phyloP scores from a whole-genome alignment of 1,284 basidiomycete genomes.

The Leccinum fallax region DNA sequence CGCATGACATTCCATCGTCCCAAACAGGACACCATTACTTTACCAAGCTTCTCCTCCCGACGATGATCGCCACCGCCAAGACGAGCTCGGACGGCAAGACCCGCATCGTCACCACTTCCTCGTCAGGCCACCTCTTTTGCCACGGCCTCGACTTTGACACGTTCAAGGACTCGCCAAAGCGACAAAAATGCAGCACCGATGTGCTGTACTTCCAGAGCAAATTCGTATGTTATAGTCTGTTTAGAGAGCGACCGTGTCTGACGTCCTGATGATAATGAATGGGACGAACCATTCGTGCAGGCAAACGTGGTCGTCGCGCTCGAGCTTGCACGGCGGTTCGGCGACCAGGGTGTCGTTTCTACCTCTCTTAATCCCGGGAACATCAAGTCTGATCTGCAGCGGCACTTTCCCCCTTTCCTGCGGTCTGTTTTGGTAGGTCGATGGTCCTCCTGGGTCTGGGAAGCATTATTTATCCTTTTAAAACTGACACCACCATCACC shows the following conservation, averaged over 20 bases:
- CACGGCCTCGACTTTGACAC: conserved; percentile 44
- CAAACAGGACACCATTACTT: background rate
- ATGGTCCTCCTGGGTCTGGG: background rate
- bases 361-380: conserved; percentile 29
- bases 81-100: background rate
- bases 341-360: conserved; percentile 26
- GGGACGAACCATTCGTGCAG: background rate
- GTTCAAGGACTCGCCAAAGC: conserved; percentile 39
- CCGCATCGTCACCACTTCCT: background rate
- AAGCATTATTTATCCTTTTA: background rate
- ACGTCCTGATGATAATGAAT: background rate
- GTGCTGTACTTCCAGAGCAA: conserved; percentile 50
- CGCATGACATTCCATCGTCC: background rate
- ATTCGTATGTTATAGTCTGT: conserved; percentile 23
- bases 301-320: conserved; percentile 17
- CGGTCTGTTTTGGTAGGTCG: conserved; percentile 16
- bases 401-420: conserved; percentile 19
- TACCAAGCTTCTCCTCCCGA: background rate
- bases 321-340: conserved; percentile 28
- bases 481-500: background rate
- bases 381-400: conserved; percentile 31
- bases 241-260: background rate
- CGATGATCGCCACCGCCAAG: background rate
- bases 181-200: conserved; percentile 29
- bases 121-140: background rate